Conservation (phyloP, 2,329 filamentous ascomycete species). For the Pyrenophora graminea region DNA sequence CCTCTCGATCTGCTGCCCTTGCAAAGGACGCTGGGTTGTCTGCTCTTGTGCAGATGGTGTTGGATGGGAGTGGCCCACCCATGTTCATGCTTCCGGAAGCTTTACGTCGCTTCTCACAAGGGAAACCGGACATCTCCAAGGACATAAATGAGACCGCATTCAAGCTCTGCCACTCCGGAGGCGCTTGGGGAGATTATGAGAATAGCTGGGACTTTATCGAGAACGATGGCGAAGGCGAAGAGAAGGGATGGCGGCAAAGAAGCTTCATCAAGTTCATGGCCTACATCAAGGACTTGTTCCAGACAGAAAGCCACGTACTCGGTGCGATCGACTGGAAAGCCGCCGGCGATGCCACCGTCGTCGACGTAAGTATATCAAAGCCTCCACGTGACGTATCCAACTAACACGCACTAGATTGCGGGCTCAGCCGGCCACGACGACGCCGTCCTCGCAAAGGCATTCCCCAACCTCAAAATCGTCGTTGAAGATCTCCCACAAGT, state of each 20-base stretch:
- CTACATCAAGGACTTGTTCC: constrained; percentile 41
- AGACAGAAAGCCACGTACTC: constrained; percentile 31
- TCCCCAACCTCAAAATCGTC: constrained; percentile 35
- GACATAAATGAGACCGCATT: constrained; percentile 36
- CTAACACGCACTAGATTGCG: constrained; percentile 23
- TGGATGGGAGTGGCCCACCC: constrained; percentile 33
- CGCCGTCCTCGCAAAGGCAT: constrained; percentile 31
- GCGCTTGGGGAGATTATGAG: constrained; percentile 26
- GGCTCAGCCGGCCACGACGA: constrained; percentile 41
- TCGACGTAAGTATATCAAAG: constrained; percentile 29
- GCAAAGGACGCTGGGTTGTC: constrained; percentile 29
- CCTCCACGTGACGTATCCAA: not conserved
- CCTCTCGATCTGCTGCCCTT: constrained; percentile 37
- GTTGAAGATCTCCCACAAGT: constrained; percentile 40
- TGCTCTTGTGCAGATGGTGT: constrained; percentile 31
- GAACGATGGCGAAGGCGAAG: constrained; percentile 35
- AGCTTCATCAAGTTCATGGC: constrained; percentile 42
- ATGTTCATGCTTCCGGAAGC: constrained; percentile 38
- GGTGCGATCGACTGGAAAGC: constrained; percentile 34
- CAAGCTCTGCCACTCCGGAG: constrained; percentile 34
- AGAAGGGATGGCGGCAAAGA: constrained; percentile 38
- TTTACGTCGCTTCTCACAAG: constrained; percentile 30
- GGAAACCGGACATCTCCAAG: constrained; percentile 27
- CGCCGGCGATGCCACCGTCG: constrained; percentile 28
- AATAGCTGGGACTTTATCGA: constrained; percentile 40